These are phyloP conservation scores for Apiotrichum akiyoshidainum DNA, from an alignment of 1,284 basidiomycete species.

Conservation along the genomic window DNA sequence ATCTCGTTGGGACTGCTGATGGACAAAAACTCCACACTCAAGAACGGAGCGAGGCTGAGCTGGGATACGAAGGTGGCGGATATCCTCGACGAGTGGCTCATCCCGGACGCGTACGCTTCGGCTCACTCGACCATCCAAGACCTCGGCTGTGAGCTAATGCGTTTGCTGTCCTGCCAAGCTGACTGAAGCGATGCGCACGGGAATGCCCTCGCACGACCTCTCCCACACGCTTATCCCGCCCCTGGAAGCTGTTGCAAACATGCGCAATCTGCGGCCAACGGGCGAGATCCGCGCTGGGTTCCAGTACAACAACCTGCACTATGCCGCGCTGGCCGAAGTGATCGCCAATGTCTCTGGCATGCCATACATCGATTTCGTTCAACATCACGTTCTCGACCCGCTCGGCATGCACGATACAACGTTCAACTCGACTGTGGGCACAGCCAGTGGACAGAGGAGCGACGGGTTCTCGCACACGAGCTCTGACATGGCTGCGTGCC, in stretches of 20 bases:
- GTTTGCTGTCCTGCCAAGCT: too few species aligned
- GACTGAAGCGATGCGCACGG: slow-evolving; percentile 28
- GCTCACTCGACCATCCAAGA: slow-evolving; percentile 50
- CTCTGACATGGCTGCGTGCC: slow-evolving; percentile 16
- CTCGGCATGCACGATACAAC: slow-evolving; percentile 31
- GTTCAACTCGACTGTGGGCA: slow-evolving; percentile 23
- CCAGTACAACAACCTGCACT: slow-evolving; percentile 43
- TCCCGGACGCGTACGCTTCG: slow-evolving; percentile 48
- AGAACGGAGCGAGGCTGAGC: slow-evolving; percentile 25
- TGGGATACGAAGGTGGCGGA: slow-evolving; percentile 53
- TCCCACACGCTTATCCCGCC: not conserved
- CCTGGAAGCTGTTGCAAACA: slow-evolving; percentile 12
- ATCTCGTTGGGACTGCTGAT: slow-evolving; percentile 51
- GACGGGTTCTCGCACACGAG: slow-evolving; percentile 20
- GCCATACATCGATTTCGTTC: slow-evolving; percentile 27
- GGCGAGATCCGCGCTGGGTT: slow-evolving; percentile 32
- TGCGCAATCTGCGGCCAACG: slow-evolving; percentile 31
- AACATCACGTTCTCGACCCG: slow-evolving; percentile 32
- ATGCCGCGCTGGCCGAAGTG: slow-evolving; percentile 26
- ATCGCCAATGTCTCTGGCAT: slow-evolving; percentile 28
- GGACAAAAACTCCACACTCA: slow-evolving; percentile 46
- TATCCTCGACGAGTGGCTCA: slow-evolving; percentile 51
- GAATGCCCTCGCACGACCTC: slow-evolving; percentile 35
- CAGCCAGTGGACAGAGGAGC: slow-evolving; percentile 15
- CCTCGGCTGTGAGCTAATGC: slow-evolving; percentile 38